Evolutionary conservation across 2,329 filamentous ascomycete species (phyloP), one percentile per base, ranked within the genome.

Genomic region (Coniochaeta sp.): DNA sequence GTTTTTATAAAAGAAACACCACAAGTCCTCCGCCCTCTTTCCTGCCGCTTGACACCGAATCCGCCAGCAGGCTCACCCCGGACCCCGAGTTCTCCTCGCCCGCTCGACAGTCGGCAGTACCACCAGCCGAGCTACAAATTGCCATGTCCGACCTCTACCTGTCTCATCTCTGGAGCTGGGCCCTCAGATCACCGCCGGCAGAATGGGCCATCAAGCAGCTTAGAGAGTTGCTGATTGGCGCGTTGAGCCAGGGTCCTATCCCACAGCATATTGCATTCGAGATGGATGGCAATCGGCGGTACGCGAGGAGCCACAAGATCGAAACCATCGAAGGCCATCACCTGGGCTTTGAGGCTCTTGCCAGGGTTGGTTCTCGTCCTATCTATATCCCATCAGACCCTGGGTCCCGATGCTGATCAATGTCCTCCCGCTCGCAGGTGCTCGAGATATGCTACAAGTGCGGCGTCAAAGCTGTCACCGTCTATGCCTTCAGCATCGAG

Each of bases 401-500:
- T 28, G 32, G 12, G 20, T 48, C 59, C 63, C 55, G 66, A 30
- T n/a, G 35, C 46, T 52, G 27, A 54, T 12, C 4, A 9, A 18
- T 33, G 28, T 14, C n/a, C 18, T 30, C 45, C 8, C n/a, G 6
- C 18, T 3, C 6, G n/a, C 60, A 89, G 87, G 90, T 97, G 50
- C 84, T 99, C 54, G 94, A 99, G 70, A 89, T 99, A 51, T 97
- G 94, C 78, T 99, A 97, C 77, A 96, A 96, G 67, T 91, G 88
- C 53, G 94, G 94, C 51, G 92, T 99, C 56, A 92, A 94, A 68
- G 90, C 95, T 8, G 92, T 99, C 33, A 97, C 94, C 4, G 91
- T 99, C 57, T 99, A 97, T 68, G 94, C 94, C 14, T 99, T 99
- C 72, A 96, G 90, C 65, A 96, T 99, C 63, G 94, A 99, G 71